Conservation (phyloP, 2,329 filamentous ascomycete species). For the Penicillium frequentans region DNA sequence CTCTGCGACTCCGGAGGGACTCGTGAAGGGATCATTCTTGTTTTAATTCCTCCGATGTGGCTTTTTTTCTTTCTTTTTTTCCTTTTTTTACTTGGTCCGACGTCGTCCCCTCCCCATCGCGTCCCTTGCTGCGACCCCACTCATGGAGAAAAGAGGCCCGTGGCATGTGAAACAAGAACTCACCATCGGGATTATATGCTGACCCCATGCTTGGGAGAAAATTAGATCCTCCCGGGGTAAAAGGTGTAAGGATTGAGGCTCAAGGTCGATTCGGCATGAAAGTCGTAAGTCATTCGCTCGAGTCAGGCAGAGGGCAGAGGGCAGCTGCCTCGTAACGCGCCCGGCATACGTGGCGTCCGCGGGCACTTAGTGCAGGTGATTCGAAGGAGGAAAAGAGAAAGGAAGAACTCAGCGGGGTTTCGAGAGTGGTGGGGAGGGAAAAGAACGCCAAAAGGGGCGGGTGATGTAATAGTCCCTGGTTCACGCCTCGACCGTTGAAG, state of each 20-base stretch:
- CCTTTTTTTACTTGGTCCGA: not conserved
- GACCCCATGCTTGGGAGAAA: constrained; percentile 32
- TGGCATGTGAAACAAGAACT: constrained; percentile 28
- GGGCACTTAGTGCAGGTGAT: constrained; percentile 19
- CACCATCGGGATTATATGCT: constrained; percentile 39
- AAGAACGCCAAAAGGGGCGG: constrained; percentile 11
- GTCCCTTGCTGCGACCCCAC: constrained; percentile 4
- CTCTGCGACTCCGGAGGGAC: not conserved
- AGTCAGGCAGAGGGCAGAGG: constrained; percentile 30
- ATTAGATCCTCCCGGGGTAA: constrained; percentile 1
- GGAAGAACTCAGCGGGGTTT: constrained; percentile 7
- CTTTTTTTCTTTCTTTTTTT: not conserved
- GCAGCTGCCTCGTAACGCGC: constrained; percentile 37
- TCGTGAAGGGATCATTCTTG: not conserved
- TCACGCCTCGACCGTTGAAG: not conserved
- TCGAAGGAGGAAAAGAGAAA: constrained; percentile 3
- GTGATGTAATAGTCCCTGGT: constrained; percentile 10
- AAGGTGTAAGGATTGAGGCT: constrained; percentile 19
- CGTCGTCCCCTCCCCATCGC: not conserved
- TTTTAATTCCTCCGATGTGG: not conserved
- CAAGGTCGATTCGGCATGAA: constrained; percentile 24
- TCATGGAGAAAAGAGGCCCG: constrained; percentile 2
- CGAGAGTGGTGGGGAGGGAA: constrained; percentile 8
- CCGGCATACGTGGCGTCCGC: constrained; percentile 30
- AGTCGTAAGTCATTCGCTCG: constrained; percentile 24